These are phyloP conservation scores for Boletus smithii DNA, from an alignment of 1,284 basidiomycete genomes.

Conservation along the genomic window DNA sequence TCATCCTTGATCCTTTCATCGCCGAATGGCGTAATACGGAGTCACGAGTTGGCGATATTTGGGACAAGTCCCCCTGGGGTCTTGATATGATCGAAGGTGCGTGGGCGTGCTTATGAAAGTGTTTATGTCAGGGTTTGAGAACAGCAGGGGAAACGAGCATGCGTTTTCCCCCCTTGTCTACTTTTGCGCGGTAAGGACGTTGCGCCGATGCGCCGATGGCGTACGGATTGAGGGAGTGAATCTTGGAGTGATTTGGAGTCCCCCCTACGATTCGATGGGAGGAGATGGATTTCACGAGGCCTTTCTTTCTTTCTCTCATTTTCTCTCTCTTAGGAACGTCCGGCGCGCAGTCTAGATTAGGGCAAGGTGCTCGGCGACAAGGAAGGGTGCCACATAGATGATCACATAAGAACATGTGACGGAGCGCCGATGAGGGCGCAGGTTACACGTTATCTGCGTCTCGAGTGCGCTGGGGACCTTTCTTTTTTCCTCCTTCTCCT, in stretches of 20 bases:
- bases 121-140: no score
- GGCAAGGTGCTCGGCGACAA: slow-evolving; percentile 9
- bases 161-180: neutral
- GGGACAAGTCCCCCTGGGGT: neutral
- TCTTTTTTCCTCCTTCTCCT: neutral
- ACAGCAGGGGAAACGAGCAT: no score
- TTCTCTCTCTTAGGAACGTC: no score
- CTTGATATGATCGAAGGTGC: neutral
- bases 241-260: no score
- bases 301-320: no score
- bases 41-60: no score
- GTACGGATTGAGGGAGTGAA: no score
- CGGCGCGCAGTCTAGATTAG: slow-evolving; percentile 2
- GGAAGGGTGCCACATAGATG: slow-evolving; percentile 1
- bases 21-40: slow-evolving; percentile 1
- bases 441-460: neutral
- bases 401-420: neutral
- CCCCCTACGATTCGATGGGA: no score
- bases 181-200: neutral
- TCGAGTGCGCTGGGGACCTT: neutral
- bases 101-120: neutral
- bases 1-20: neutral
- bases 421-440: slow-evolving; percentile 11
- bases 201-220: no score
- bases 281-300: no score